Percentiles rank a stretch among this genome's conserved stretches.
Evolutionary conservation across 202 grass and related monocot genomes (phyloP).

Genomic region (Setaria viridis): DNA sequence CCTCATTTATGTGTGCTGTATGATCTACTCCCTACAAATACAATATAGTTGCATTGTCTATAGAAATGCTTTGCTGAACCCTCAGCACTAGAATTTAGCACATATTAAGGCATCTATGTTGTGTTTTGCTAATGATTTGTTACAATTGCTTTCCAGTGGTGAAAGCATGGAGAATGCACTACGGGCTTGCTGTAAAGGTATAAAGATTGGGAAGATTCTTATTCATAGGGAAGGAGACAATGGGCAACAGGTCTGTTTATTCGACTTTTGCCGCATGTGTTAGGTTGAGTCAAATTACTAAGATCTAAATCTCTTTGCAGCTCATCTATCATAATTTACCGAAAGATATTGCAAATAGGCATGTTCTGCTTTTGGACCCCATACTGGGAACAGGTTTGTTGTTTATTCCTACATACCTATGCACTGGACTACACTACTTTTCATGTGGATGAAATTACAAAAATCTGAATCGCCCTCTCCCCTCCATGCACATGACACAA

Average conservation of each 20-base stretch:
- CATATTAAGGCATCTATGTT: background rate
- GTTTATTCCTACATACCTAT: conserved; percentile 36
- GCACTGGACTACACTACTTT: conserved; percentile 4
- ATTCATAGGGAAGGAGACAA: conserved; percentile 97
- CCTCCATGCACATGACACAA: background rate
- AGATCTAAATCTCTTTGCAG: conserved; percentile 56
- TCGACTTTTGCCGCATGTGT: conserved; percentile 41
- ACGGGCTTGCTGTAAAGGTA: conserved; percentile 95
- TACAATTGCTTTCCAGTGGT: conserved; percentile 61
- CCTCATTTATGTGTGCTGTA: conserved; percentile 22
- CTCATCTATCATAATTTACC: conserved; percentile 99
- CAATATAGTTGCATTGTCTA: conserved; percentile 1
- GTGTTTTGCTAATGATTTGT: conserved; percentile 4
- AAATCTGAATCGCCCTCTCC: background rate
- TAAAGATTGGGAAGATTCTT: conserved; percentile 98
- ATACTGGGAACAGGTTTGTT: conserved; percentile 99
- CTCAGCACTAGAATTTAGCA: conserved; percentile 21
- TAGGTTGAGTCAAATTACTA: conserved; percentile 39
- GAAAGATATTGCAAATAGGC: conserved; percentile 90
- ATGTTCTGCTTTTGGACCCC: conserved; percentile 93
- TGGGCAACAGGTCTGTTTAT: conserved; percentile 83
- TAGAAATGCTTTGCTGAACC: conserved; percentile 23
- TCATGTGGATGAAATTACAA: conserved; percentile 19
- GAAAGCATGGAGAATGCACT: conserved; percentile 99
- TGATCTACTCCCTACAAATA: background rate